Evolutionary conservation across 805 yeast species (phyloP).

Genomic region (Yamadazyma kitorensis): DNA sequence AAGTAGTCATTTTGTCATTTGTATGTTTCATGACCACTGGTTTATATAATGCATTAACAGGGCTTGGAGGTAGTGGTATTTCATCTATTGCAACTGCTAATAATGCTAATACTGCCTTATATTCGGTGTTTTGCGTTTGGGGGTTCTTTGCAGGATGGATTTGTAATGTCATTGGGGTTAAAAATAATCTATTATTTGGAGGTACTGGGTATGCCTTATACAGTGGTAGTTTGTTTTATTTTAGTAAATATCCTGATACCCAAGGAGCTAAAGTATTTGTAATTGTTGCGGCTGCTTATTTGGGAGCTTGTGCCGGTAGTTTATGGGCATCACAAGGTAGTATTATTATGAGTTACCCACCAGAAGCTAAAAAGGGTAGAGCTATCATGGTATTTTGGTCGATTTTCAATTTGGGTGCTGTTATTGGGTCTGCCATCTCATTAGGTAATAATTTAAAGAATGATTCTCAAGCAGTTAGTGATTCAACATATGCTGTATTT

Average conservation of each 20-base stretch:
- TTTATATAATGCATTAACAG: slow-evolving; percentile 49
- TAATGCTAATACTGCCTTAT: slow-evolving; percentile 50
- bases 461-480: slow-evolving; percentile 35
- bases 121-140: slow-evolving; percentile 51
- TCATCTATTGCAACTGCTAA: slow-evolving; percentile 40
- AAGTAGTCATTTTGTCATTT: slow-evolving; percentile 44
- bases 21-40: slow-evolving; percentile 50
- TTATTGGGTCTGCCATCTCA: slow-evolving; percentile 56
- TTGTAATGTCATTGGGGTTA: slow-evolving; percentile 48
- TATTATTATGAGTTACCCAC: slow-evolving; percentile 53
- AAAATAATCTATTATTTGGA: slow-evolving; percentile 46
- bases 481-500: slow-evolving; percentile 55
- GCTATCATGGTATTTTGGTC: slow-evolving; percentile 59
- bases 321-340: slow-evolving; percentile 61
- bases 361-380: slow-evolving; percentile 49
- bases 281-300: slow-evolving; percentile 53
- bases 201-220: slow-evolving; percentile 55
- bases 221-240: slow-evolving; percentile 42
- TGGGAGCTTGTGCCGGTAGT: slow-evolving; percentile 53
- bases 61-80: slow-evolving; percentile 47
- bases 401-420: slow-evolving; percentile 60
- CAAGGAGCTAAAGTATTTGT: slow-evolving; percentile 48
- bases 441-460: slow-evolving; percentile 48
- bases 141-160: slow-evolving; percentile 58
- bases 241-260: slow-evolving; percentile 23